Evolutionary conservation across 1,284 basidiomycete genomes (phyloP).

Genomic region (Fomes fomentarius): DNA sequence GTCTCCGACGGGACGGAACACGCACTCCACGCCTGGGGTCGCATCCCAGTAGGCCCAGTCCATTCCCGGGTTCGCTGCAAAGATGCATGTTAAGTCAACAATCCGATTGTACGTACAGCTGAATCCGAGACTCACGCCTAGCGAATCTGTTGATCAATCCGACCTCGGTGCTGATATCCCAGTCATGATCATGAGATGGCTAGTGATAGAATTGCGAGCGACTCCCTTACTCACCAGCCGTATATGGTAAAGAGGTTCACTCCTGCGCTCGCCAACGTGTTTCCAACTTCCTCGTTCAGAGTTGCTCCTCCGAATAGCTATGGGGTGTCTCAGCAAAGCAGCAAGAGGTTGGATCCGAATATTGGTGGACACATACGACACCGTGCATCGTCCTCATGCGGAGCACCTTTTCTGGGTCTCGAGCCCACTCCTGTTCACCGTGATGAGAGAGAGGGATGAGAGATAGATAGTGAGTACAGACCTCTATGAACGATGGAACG

Average conservation of each 20-base stretch:
- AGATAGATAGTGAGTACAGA: conserved; percentile 6
- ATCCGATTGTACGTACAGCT: too few relatives aligned
- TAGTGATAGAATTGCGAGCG: neutral
- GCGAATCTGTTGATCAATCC: conserved; percentile 23
- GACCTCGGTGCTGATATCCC: conserved; percentile 20
- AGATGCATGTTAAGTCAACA: neutral
- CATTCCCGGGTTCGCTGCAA: conserved; percentile 21
- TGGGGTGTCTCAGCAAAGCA: neutral
- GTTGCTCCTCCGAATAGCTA: conserved; percentile 6
- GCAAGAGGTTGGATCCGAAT: too few relatives aligned
- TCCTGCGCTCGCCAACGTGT: conserved; percentile 12
- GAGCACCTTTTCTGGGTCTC: conserved; percentile 21
- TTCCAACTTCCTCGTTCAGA: conserved; percentile 11
- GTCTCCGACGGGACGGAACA: conserved; percentile 20
- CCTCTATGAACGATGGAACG: conserved; percentile 35
- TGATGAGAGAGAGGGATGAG: neutral
- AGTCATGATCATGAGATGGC: neutral
- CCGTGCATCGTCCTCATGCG: conserved; percentile 22
- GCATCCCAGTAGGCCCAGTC: conserved; percentile 28
- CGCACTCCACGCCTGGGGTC: neutral
- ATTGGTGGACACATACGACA: conserved; percentile 14
- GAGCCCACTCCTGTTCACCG: conserved; percentile 22
- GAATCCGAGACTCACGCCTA: conserved; percentile 7
- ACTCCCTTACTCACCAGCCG: conserved; percentile 1
- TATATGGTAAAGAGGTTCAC: conserved; percentile 7